Percentiles rank a stretch among this genome's conserved stretches.
Evolutionary conservation across 78 protist genomes (phyloP).

Genomic region (Dictyostelium firmibasis): DNA sequence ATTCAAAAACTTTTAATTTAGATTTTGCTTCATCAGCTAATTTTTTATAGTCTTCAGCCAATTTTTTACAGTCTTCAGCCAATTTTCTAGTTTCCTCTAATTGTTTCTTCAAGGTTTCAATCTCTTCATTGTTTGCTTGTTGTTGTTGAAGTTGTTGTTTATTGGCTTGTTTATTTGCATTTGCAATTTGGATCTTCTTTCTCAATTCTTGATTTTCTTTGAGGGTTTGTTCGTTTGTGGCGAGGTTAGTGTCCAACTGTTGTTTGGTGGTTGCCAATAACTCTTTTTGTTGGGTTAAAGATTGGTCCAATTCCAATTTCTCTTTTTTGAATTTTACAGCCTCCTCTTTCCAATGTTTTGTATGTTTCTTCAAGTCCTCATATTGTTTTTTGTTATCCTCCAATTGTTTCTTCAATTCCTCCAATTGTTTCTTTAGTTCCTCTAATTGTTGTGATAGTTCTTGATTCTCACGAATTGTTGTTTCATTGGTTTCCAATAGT

Average conservation of each 20-base stretch:
- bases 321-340: conserved; percentile 28
- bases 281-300: neutral
- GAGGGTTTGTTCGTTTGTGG: neutral
- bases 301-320: conserved; percentile 17
- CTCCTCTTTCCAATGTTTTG: conserved; percentile 78
- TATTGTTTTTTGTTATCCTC: conserved; percentile 20
- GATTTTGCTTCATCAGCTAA: conserved; percentile 9
- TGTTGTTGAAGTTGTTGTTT: neutral
- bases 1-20: conserved; percentile 29
- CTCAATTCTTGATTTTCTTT: neutral
- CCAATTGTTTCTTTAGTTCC: conserved; percentile 30
- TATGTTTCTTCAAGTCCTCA: conserved; percentile 70
- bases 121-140: neutral
- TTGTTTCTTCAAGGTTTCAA: neutral
- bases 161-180: neutral
- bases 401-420: neutral
- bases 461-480: conserved; percentile 14
- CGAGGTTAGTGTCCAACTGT: neutral
- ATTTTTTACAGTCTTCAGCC: neutral
- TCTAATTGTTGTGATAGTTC: neutral
- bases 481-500: conserved; percentile 23
- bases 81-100: neutral
- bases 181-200: neutral
- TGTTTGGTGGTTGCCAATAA: neutral
- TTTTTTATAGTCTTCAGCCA: conserved; percentile 23